Evolutionary conservation across 352 stramenopile species (phyloP), one percentile per base, ranked within the genome.

Genomic region (Globisporangium takayamanum): DNA sequence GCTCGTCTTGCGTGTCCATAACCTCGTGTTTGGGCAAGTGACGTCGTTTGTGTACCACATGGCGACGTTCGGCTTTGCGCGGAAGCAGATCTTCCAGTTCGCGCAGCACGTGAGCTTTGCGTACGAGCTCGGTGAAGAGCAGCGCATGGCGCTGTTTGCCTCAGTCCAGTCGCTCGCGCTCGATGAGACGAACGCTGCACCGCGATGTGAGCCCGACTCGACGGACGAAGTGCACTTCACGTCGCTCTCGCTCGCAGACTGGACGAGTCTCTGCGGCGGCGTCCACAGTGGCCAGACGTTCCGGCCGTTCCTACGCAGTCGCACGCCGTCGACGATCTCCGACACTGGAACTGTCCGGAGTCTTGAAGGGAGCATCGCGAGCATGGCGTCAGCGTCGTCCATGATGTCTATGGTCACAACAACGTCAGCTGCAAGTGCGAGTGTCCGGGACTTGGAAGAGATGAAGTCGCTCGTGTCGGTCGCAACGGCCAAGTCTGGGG

Each of bases 41-140:
- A 84, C 71, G 42, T 79, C 84, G 14, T 91, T 89, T 53, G 47
- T 91, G 16, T 88, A 88, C 64, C 86, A 92, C 62, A 71, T 94
- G 28, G 72, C 77, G 41, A 81, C 78, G 42, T 89, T 90, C 62
- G 78, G 78, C 1, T 89, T 88, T 55, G 70, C 79, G 48, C 63
- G 72, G 5, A 69, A 71, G 28, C 80, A 91, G 57, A 76, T 94
- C 50, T 67, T 76, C 53, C 81, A 91, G 59, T 94, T 84, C 45
- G 79, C 80, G 7, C 67, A 84, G 44, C 88, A 87, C 57, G 80
- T 89, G 26, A 84, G 78, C 39, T 91, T 87, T 61, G 81, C 84
- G 1, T 94, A 91, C 57, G 84, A 94, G 62, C 53, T 94, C 26
- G 73, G 68, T 2, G 84, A 94, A 44, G 81, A 94, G 22, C 84